Conservation (phyloP, 768 basidiomycete genomes). For the Flagelloscypha sp. region DNA sequence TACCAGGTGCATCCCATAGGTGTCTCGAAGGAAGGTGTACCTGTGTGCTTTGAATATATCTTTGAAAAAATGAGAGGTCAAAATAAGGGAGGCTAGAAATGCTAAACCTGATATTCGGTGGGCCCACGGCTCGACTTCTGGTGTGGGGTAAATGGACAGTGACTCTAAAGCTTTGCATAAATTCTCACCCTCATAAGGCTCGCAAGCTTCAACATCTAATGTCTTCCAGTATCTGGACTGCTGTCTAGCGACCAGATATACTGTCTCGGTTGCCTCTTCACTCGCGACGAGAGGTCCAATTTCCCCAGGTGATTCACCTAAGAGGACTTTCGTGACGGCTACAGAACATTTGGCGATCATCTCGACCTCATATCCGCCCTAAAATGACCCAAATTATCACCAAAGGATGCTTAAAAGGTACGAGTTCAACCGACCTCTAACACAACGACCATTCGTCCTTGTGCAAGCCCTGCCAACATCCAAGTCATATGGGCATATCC, state of each 20-base stretch:
- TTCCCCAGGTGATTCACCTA: constrained; percentile 79
- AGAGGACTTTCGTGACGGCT: constrained; percentile 79
- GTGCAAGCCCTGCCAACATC: constrained; percentile 84
- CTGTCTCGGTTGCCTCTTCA: constrained; percentile 79
- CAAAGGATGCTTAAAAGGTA: neutral
- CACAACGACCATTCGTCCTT: constrained; percentile 84
- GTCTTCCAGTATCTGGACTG: constrained; percentile 91
- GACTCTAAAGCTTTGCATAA: constrained; percentile 1
- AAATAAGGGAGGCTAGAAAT: constrained; percentile 2
- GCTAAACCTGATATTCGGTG: constrained; percentile 73
- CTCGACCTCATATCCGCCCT: constrained; percentile 95
- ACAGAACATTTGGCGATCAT: constrained; percentile 82
- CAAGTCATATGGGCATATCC: constrained; percentile 99
- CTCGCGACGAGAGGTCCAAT: constrained; percentile 67
- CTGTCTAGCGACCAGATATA: constrained; percentile 79
- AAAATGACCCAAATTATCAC: constrained; percentile 1
- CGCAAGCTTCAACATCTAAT: constrained; percentile 73
- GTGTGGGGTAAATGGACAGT: no score
- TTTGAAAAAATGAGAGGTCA: constrained; percentile 17
- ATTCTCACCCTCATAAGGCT: constrained; percentile 65
- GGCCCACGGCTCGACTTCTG: constrained; percentile 55
- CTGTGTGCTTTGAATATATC: constrained; percentile 88
- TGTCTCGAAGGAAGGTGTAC: constrained; percentile 72
- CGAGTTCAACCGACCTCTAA: constrained; percentile 62
- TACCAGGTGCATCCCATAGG: constrained; percentile 71